A percentile compares a stretch with the other conserved stretches of the same genome.
Evolutionary conservation across 1,284 basidiomycete genomes (phyloP).

Genomic region (Kwoniella shivajii): DNA sequence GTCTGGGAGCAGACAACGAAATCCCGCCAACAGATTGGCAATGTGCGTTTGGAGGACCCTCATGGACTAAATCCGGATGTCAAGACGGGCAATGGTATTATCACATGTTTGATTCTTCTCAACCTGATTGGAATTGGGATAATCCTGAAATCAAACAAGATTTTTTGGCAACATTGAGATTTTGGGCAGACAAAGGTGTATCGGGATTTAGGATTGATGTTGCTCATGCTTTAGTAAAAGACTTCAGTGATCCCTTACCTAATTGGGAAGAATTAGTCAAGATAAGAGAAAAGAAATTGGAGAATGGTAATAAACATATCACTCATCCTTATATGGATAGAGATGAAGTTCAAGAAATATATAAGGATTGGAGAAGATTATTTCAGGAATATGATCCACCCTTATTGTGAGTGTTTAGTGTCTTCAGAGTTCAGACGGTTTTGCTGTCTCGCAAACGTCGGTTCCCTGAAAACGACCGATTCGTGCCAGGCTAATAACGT

Average conservation of each 20-base stretch:
- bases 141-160: slow-evolving; percentile 65
- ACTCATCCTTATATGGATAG: slow-evolving; percentile 41
- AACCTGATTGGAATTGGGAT: slow-evolving; percentile 81
- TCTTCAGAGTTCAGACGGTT: too few species aligned
- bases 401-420: slow-evolving; percentile 33
- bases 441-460: too few species aligned
- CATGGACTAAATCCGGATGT: slow-evolving; percentile 70
- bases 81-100: slow-evolving; percentile 67
- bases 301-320: slow-evolving; percentile 22
- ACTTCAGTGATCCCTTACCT: slow-evolving; percentile 26
- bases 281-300: slow-evolving; percentile 18
- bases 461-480: too few species aligned
- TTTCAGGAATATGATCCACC: slow-evolving; percentile 49
- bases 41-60: slow-evolving; percentile 68
- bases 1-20: slow-evolving; percentile 55
- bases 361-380: slow-evolving; percentile 43
- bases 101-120: slow-evolving; percentile 68
- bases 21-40: slow-evolving; percentile 74
- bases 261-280: slow-evolving; percentile 18
- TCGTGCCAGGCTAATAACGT: neutral
- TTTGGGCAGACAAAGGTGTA: slow-evolving; percentile 73
- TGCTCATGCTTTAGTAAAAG: slow-evolving; percentile 40
- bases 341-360: slow-evolving; percentile 43
- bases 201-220: slow-evolving; percentile 66
- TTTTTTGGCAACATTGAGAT: slow-evolving; percentile 67